Base-by-base conservation (phyloP, 2,329 filamentous ascomycete genomes). In the Cladophialophora psammophila region DNA sequence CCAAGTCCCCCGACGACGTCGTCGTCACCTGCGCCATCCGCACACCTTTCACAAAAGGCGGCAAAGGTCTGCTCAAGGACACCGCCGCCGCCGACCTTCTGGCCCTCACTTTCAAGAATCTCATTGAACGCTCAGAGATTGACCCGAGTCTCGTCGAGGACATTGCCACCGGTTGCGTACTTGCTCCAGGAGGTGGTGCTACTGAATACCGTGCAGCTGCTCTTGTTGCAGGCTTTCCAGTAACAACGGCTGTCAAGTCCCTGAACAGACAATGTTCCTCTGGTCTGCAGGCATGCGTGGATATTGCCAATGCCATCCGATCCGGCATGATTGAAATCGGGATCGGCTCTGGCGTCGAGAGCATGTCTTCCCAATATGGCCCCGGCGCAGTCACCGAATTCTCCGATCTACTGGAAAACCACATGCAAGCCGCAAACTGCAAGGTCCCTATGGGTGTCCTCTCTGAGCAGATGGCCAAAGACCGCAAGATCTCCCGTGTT, bases 361-460 rank as follows among this genome's bases (percentile, higher is more conserved):
- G 91, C 84, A 99, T 99, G 95, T 92, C 88, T 76, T 85, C 86
- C 65, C 91, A 97, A 77, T 98, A 98, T 79, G 95, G 94, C 38
- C 94, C 94, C 31, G 85, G 84, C 53, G 95, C 95, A 69, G 94
- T 98, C 15, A 88, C 90, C 69, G 95, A 98, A 81, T 97, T 98
- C 86, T 95, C 92, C 35, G 92, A 96, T 58, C 86, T 92, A 61
- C 88, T 98, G 71, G 92, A 97, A 77, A 87, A 84, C 74, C 87
- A 94, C 84, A 86, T 88, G 71, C 90, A 95, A 77, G 87, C 94
- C 31, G 91, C 91, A 75, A 96, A 97, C 86, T 99, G 95, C 89
- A 97, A 96, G 83, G 94, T 98, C 2, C 90, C 93, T 78, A 98
- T 98, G 95, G 94, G 94, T 74, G 87, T 93, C 10, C 85, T 98